Evolutionary conservation across 768 basidiomycete genomes (phyloP), one percentile per base, ranked within the genome.

Genomic region (Rhodotorula taiwanensis): DNA sequence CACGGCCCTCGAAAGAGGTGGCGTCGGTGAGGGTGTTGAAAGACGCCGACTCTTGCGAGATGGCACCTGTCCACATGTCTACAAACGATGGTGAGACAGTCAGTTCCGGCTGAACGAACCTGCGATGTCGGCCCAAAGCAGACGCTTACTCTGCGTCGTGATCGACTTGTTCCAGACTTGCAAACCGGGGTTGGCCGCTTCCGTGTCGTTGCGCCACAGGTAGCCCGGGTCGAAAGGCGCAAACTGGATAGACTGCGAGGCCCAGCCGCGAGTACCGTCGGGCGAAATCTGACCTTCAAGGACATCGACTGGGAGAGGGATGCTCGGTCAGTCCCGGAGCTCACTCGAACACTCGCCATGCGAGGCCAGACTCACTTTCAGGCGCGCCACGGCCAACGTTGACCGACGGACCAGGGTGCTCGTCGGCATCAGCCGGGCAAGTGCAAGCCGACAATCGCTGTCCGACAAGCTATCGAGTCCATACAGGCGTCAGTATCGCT

Each of bases 371-470:
- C 60, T 43, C 36, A 66, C 68, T 90, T 78, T 98, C 94, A 3
- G 94, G 93, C 2, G 86, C 88, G 36, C 84, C 84, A 55, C 93
- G 83, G 25, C 85, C 79, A 21, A 72, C 78, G 33, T 76, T 80
- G 57, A 80, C 79, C 43, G 71, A 79, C 5, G 93, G 93, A 16
- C 67, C 67, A 4, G 93, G 93, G 74, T 98, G 93, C 70, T 61
- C 55, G 31, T 33, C 44, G 14, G 89, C 88, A 33, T 83, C 82
- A 18, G 83, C 84, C 0, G 86, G 77, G 74, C 93, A 98, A 4
- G 91, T 93, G 76, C 93, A 98, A 2, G 89, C 77, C 1, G 88
- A 88, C 21, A 89, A 75, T 49, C 86, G 82, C 73, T 97, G 94
- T 0, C 93, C 94, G 5, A 89, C 88, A 21, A 90, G 82, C 71